Conservation (phyloP, 192 early-diverging fungal genomes). For the Backusella morwellensis region DNA sequence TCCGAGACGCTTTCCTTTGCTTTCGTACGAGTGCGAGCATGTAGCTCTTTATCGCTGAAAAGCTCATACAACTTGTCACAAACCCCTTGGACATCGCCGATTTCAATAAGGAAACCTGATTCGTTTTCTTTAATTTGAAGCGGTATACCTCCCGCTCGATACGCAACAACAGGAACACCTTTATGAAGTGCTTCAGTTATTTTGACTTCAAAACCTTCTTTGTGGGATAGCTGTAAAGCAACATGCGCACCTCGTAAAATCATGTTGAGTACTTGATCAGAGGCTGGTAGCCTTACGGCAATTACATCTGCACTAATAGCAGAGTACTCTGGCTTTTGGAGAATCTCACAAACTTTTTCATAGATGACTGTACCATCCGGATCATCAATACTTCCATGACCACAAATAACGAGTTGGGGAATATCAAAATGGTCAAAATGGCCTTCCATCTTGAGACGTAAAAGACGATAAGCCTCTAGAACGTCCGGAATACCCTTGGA, state of each 20-base stretch:
- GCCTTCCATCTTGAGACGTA: slow-evolving; percentile 56
- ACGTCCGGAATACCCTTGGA: slow-evolving; percentile 82
- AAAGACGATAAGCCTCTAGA: slow-evolving; percentile 62
- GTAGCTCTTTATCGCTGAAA: slow-evolving; percentile 53
- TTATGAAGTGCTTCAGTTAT: slow-evolving; percentile 75
- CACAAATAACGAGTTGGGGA: slow-evolving; percentile 75
- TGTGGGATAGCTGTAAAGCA: slow-evolving; percentile 73
- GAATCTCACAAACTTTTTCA: slow-evolving; percentile 50
- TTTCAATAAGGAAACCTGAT: slow-evolving; percentile 67
- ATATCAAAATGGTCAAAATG: slow-evolving; percentile 44
- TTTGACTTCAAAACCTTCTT: slow-evolving; percentile 81
- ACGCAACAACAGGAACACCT: slow-evolving; percentile 50
- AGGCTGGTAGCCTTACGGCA: slow-evolving; percentile 67
- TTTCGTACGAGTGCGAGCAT: slow-evolving; percentile 35
- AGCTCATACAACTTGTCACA: slow-evolving; percentile 60
- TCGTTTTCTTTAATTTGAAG: slow-evolving; percentile 69
- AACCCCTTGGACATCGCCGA: slow-evolving; percentile 59
- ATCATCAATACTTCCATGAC: slow-evolving; percentile 81
- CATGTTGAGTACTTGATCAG: slow-evolving; percentile 76
- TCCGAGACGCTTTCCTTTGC: slow-evolving; percentile 54
- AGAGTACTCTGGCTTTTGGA: slow-evolving; percentile 48
- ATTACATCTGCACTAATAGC: slow-evolving; percentile 55
- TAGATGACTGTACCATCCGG: slow-evolving; percentile 75
- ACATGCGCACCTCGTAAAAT: slow-evolving; percentile 70
- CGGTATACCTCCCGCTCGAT: slow-evolving; percentile 77